Base-by-base conservation (phyloP, 1,284 basidiomycete genomes). In the Irpex sp. region DNA sequence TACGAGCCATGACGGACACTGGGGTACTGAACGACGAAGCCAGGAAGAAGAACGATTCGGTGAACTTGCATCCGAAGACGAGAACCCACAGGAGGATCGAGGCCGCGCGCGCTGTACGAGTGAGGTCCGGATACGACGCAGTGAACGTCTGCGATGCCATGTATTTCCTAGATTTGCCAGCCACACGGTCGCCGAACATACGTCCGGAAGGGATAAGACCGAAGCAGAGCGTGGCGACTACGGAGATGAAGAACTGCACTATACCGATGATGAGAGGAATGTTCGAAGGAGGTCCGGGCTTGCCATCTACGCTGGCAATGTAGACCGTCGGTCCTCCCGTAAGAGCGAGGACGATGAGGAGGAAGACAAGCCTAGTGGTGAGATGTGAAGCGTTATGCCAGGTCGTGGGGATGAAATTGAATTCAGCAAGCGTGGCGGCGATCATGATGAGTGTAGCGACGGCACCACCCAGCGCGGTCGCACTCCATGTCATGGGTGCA, bases 371-470 rank as follows among this genome's bases (percentile, higher is more conserved):
- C 47, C 95, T 90, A 39, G 93, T 92, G 5, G 92, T 92, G 49
- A 98, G 84, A 76, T 98, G 95, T 2, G 93, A 94, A 17, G 95
- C 94, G 74, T 97, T 97, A 77, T 97, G 94, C 95, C 95, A 97
- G 15, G 93, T 96, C 1, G 95, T 96, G n/a, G 95, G 95, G 67
- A 97, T 95, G 79, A 96, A 96, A 63, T 89, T 86, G 74, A 95
- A 97, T 77, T 98, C 95, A 68, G 93, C 92, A 33, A 96, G 76
- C 13, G 95, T 97, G 35, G 95, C 95, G 59, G 83, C 75, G 66
- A 97, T 90, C 94, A 96, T 96, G 80, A 97, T 96, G 60, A 86
- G 62, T 8, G 94, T 93, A 4, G 95, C 87, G 61, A 97, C 94
- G 9, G 89, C 92, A 63, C 95, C 95, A 62, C 95, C 95, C 6